Evolutionary conservation across 208 protist genomes (phyloP).

Genomic region (Wallacemonas sp.): DNA sequence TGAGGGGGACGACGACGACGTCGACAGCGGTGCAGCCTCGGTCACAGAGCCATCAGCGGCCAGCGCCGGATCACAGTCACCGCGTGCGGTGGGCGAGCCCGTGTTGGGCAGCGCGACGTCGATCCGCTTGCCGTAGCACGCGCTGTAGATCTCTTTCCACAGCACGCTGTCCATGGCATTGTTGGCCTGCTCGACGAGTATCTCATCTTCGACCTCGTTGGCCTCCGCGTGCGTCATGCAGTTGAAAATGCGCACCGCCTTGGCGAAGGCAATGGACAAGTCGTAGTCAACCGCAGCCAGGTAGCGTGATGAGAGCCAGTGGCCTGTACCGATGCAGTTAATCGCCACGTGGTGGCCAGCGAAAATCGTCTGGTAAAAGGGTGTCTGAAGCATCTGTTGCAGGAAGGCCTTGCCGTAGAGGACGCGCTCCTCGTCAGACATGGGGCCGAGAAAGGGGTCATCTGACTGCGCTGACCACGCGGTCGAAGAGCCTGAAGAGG

Average conservation of each 20-base stretch:
- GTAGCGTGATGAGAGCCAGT: conserved; percentile 27
- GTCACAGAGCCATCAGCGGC: not conserved
- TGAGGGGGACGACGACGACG: not conserved
- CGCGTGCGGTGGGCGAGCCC: too few relatives aligned
- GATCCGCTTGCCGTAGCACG: conserved; percentile 46
- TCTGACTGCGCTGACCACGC: not conserved
- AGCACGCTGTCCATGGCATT: conserved; percentile 37
- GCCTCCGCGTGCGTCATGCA: conserved; percentile 60
- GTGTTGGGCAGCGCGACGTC: not conserved
- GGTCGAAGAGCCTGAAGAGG: not conserved
- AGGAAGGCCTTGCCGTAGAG: conserved; percentile 35
- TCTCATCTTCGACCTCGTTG: conserved; percentile 44
- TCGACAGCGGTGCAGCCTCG: not conserved
- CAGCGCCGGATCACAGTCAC: not conserved
- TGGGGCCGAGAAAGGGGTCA: not conserved
- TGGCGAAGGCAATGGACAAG: conserved; percentile 54
- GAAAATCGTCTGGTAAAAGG: conserved; percentile 63
- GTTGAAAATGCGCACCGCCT: conserved; percentile 68
- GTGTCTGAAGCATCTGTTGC: conserved; percentile 37
- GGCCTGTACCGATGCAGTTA: conserved; percentile 57
- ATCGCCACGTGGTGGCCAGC: conserved; percentile 61
- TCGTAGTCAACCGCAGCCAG: conserved; percentile 50
- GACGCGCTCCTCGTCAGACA: conserved; percentile 5
- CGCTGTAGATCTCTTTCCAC: conserved; percentile 63
- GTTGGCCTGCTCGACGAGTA: conserved; percentile 49